These are phyloP conservation scores for Coemansia sp. DNA, from an alignment of 192 early-diverging fungal genomes.

Conservation along the genomic window DNA sequence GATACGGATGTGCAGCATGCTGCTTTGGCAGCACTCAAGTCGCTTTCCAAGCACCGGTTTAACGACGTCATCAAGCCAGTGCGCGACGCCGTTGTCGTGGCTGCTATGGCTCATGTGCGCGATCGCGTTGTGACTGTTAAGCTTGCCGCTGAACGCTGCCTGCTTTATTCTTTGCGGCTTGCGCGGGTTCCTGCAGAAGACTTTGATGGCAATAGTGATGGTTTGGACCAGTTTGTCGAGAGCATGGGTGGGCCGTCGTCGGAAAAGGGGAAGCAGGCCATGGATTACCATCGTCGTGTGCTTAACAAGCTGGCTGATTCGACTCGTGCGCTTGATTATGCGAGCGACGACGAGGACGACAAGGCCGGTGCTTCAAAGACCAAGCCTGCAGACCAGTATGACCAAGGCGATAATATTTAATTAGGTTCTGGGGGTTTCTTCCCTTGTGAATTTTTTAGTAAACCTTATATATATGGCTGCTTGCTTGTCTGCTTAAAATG, in stretches of 20 bases:
- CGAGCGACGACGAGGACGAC: slow-evolving; percentile 43
- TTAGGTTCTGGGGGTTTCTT: no score
- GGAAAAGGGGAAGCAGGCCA: slow-evolving; percentile 46
- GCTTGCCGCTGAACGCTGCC: slow-evolving; percentile 76
- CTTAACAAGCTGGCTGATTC: slow-evolving; percentile 44
- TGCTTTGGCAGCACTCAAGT: slow-evolving; percentile 57
- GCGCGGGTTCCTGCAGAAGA: slow-evolving; percentile 21
- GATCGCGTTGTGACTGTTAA: slow-evolving; percentile 82
- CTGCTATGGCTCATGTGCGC: slow-evolving; percentile 69
- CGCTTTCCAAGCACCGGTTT: slow-evolving; percentile 55
- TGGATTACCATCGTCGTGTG: slow-evolving; percentile 64
- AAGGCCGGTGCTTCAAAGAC: not conserved
- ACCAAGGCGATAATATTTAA: not conserved
- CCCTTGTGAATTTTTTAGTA: no score
- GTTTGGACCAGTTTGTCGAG: slow-evolving; percentile 40
- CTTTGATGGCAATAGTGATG: slow-evolving; percentile 29
- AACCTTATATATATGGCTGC: no score
- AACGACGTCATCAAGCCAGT: slow-evolving; percentile 50
- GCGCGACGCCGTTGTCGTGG: slow-evolving; percentile 58
- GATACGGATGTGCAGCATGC: slow-evolving; percentile 53
- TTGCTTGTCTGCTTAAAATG: no score
- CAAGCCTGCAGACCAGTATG: not conserved
- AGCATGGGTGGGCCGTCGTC: slow-evolving; percentile 52
- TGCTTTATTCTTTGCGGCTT: slow-evolving; percentile 70
- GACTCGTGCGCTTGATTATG: slow-evolving; percentile 47